Evolutionary conservation across 345 rosid species (phyloP).

Genomic region (Bruguiera gymnorhiza): DNA sequence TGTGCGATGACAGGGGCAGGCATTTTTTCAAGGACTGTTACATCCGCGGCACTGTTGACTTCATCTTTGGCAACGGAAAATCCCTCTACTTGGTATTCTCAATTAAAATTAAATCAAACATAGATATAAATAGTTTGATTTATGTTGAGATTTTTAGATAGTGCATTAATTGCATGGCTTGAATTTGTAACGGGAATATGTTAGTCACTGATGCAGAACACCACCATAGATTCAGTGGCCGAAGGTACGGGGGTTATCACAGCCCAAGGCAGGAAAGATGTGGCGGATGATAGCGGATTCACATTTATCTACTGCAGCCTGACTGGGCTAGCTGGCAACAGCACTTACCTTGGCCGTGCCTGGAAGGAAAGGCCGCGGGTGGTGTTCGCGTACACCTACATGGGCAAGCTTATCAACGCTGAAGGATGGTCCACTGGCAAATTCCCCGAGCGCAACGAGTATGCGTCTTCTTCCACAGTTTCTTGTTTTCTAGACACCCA

Average conservation of each 20-base stretch:
- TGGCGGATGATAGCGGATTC: slow-evolving; percentile 30
- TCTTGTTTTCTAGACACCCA: no score
- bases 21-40: slow-evolving; percentile 45
- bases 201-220: slow-evolving; percentile 20
- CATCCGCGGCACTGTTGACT: slow-evolving; percentile 46
- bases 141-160: no score
- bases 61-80: slow-evolving; percentile 51
- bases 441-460: slow-evolving; percentile 9
- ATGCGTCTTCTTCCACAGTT: neutral
- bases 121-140: no score
- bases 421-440: slow-evolving; percentile 24
- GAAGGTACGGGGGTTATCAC: slow-evolving; percentile 40
- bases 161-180: no score
- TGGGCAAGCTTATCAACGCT: slow-evolving; percentile 21
- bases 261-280: slow-evolving; percentile 36
- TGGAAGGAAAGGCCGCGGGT: slow-evolving; percentile 32
- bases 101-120: no score
- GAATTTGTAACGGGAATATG: no score
- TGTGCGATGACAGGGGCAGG: slow-evolving; percentile 45
- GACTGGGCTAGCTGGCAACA: slow-evolving; percentile 20
- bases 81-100: slow-evolving; percentile 41
- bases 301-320: slow-evolving; percentile 36
- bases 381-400: slow-evolving; percentile 31
- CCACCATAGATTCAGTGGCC: slow-evolving; percentile 39
- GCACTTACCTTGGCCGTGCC: slow-evolving; percentile 31